Conservation (phyloP, 2,329 filamentous ascomycete species). For the Claviceps spartinae region DNA sequence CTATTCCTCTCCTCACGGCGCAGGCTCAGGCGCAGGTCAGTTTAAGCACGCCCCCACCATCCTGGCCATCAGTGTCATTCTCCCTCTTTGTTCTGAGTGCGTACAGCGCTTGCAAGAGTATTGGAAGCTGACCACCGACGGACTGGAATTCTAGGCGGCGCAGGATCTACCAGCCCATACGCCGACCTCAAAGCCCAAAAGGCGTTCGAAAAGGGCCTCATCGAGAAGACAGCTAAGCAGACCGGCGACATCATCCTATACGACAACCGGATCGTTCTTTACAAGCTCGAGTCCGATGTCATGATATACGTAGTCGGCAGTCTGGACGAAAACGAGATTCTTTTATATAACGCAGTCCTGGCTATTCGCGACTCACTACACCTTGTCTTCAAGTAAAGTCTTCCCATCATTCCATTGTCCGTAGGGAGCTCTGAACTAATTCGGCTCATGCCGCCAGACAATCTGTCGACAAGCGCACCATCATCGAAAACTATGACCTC, state of each 20-base stretch:
- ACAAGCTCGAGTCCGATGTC: conserved; percentile 95
- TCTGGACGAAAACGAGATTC: conserved; percentile 88
- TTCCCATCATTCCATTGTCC: not conserved
- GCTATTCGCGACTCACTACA: conserved; percentile 83
- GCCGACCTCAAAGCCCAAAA: conserved; percentile 86
- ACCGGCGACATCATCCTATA: conserved; percentile 93
- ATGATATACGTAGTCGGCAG: conserved; percentile 90
- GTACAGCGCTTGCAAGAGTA: not conserved
- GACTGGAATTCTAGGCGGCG: conserved; percentile 12
- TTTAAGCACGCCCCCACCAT: not conserved
- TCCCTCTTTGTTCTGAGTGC: not conserved
- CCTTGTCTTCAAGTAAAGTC: conserved; percentile 79
- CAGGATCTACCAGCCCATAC: conserved; percentile 59
- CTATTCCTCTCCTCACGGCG: conserved; percentile 52
- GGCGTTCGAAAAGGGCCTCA: conserved; percentile 86
- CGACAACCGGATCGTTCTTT: conserved; percentile 90
- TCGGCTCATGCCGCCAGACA: conserved; percentile 43
- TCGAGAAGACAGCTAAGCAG: conserved; percentile 94
- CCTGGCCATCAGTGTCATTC: not conserved
- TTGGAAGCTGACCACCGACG: no score
- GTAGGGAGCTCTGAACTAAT: not conserved
- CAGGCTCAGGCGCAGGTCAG: conserved; percentile 24
- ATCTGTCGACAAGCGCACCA: conserved; percentile 92
- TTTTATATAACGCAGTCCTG: conserved; percentile 88
- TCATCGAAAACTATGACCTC: conserved; percentile 97